Base-by-base conservation (phyloP, 2,329 filamentous ascomycete species). In the Botrytis tulipae region DNA sequence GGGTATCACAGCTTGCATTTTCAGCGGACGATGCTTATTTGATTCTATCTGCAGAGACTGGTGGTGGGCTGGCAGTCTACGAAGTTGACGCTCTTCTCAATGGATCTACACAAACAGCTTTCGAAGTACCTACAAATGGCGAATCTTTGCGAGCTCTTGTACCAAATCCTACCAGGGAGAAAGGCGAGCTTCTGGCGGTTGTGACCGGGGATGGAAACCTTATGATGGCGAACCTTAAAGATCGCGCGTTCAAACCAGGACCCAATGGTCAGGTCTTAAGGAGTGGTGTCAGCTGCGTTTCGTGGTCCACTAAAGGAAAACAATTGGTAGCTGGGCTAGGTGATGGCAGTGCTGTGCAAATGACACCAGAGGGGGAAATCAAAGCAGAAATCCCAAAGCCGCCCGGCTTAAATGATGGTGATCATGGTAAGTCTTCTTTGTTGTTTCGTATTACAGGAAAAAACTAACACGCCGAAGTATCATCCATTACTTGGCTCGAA, bases 291-390 rank as follows among this genome's bases (percentile, higher is more conserved):
- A 94, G 91, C 80, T 96, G 92, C 79, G 88, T 93, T 9, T 91
- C 93, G 73, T 99, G 97, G 96, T 99, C 96, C 82, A 92, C 90
- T 75, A 93, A 91, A 81, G 96, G 96, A 65, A 99, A 97, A 82
- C 95, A 98, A 81, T 85, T 99, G 61, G 91, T 97, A 62, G 95
- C 93, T 77, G 96, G 97, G 25, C 85, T 96, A 78, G 90, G 87
- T 10, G 90, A 98, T 82, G 96, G 96, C 73, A 91, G 90, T 20
- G 90, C 92, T 70, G 88, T 88, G 73, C 95, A 98, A 82, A 91
- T 98, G 88, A 94, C 93, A 12, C 93, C 92, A 0, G 89, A 93
- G 78, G 95, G 95, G 65, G 87, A 87, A 59, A 86, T 88, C 42
- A 96, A 95, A 83, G 94, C 87, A 51, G 87, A 91, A 70, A 93